Evolutionary conservation across 192 early-diverging fungal genomes (phyloP).

Genomic region (Phycomyces nitens): DNA sequence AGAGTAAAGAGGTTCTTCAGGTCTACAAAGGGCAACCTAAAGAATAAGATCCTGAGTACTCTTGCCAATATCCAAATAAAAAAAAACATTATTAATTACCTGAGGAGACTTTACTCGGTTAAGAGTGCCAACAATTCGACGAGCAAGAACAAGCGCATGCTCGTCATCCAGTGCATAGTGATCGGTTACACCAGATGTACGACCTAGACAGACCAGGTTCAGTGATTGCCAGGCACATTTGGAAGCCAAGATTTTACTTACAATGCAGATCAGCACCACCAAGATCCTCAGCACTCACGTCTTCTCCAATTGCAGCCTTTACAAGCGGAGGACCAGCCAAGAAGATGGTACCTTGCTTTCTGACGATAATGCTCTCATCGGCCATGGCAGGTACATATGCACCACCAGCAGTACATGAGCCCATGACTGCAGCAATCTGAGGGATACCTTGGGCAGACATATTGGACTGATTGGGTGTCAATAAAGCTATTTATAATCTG

Average conservation of each 20-base stretch:
- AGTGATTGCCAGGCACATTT: background rate
- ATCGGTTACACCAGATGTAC: slow-evolving; percentile 93
- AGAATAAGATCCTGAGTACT: too few species aligned
- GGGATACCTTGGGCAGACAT: slow-evolving; percentile 82
- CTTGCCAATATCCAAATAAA: too few species aligned
- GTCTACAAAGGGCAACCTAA: slow-evolving; percentile 42
- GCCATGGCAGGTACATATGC: slow-evolving; percentile 99
- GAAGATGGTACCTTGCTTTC: slow-evolving; percentile 94
- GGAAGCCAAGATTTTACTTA: slow-evolving; percentile 35
- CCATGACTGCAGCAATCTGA: slow-evolving; percentile 96
- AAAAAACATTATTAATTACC: slow-evolving; percentile 40
- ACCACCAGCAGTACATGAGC: slow-evolving; percentile 95
- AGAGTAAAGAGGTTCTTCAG: slow-evolving; percentile 79
- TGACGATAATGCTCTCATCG: slow-evolving; percentile 95
- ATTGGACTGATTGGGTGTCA: slow-evolving; percentile 23
- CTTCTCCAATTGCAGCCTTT: slow-evolving; percentile 94
- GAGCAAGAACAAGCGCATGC: slow-evolving; percentile 81
- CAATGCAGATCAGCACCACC: slow-evolving; percentile 96
- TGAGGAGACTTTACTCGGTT: slow-evolving; percentile 71
- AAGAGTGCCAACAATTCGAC: slow-evolving; percentile 81
- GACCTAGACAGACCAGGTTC: slow-evolving; percentile 26
- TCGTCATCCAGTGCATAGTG: slow-evolving; percentile 84
- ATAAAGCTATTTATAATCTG: background rate
- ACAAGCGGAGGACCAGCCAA: slow-evolving; percentile 94
- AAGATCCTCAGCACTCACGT: slow-evolving; percentile 87